Conservation (phyloP, 768 basidiomycete genomes). For the Rhizopogon vulgaris region DNA sequence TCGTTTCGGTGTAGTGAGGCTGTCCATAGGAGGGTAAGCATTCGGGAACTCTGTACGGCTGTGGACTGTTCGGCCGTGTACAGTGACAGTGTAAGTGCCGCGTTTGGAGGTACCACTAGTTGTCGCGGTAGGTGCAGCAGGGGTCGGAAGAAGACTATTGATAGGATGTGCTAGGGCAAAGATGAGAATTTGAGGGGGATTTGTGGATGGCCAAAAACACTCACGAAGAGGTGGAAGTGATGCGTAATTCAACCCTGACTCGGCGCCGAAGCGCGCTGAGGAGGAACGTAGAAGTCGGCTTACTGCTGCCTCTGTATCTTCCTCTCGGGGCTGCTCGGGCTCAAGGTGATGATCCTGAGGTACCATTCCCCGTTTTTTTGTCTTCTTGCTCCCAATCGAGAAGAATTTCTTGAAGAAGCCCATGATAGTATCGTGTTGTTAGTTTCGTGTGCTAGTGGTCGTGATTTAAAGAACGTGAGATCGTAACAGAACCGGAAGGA, state of each 20-base stretch:
- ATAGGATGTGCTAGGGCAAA: conserved; percentile 57
- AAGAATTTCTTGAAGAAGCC: conserved; percentile 67
- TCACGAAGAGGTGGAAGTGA: conserved; percentile 66
- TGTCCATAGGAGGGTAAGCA: conserved; percentile 42
- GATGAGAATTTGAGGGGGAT: conserved; percentile 5
- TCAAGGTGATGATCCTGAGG: conserved; percentile 16
- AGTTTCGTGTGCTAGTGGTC: conserved; percentile 21
- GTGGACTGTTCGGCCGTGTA: conserved; percentile 56
- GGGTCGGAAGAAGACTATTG: conserved; percentile 45
- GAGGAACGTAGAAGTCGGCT: conserved; percentile 62
- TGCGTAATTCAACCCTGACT: conserved; percentile 48
- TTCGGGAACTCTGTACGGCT: conserved; percentile 61
- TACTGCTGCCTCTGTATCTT: conserved; percentile 40
- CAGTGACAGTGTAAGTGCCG: conserved; percentile 68
- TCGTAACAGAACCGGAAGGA: conserved; percentile 10
- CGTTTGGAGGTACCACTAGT: conserved; percentile 46
- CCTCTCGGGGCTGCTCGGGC: conserved; percentile 21
- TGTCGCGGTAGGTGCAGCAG: conserved; percentile 46
- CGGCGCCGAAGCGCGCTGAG: conserved; percentile 58
- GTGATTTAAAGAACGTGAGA: conserved; percentile 18
- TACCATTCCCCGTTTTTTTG: conserved; percentile 35
- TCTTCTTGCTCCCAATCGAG: conserved; percentile 61
- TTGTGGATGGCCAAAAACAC: conserved; percentile 22
- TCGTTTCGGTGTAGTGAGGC: conserved; percentile 18
- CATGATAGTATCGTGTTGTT: conserved; percentile 33